phyloP scores from a whole-genome alignment of 352 stramenopile genomes.

The Thraustochytrium sp. region DNA sequence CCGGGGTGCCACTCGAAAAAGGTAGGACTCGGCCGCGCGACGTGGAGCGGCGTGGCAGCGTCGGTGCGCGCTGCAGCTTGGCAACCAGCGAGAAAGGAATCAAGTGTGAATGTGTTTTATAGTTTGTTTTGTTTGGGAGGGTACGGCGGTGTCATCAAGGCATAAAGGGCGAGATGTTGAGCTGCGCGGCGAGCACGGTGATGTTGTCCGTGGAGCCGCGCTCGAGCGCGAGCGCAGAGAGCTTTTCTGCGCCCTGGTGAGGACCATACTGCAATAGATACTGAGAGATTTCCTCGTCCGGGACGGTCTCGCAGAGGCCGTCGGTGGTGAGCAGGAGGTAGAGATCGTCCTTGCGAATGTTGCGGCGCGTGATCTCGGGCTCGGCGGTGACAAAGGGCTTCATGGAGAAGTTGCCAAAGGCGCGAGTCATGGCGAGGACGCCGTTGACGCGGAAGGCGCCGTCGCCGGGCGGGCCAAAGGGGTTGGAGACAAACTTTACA shows the following conservation, averaged over 20 bases:
- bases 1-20: no score
- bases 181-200: conserved; percentile 7
- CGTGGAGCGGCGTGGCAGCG: no score
- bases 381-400: conserved; percentile 82
- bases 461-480: conserved; percentile 51
- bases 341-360: conserved; percentile 57
- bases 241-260: neutral
- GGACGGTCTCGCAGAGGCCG: conserved; percentile 82
- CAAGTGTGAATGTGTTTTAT: no score
- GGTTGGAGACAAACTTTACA: conserved; percentile 75
- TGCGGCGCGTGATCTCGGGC: conserved; percentile 57
- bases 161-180: neutral
- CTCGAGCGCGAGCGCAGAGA: conserved; percentile 4
- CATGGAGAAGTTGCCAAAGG: conserved; percentile 81
- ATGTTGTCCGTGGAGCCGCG: conserved; percentile 28
- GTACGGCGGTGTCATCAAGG: no score
- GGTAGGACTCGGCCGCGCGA: no score
- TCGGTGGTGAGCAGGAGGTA: conserved; percentile 79
- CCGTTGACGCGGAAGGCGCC: conserved; percentile 69
- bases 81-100: no score
- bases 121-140: neutral
- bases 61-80: no score
- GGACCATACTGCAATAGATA: conserved; percentile 56
- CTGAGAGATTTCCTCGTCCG: conserved; percentile 72
- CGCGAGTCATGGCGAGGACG: conserved; percentile 77